These are phyloP conservation scores for Penicillium taxi DNA, from an alignment of 495 filamentous ascomycete species.

Conservation along the genomic window DNA sequence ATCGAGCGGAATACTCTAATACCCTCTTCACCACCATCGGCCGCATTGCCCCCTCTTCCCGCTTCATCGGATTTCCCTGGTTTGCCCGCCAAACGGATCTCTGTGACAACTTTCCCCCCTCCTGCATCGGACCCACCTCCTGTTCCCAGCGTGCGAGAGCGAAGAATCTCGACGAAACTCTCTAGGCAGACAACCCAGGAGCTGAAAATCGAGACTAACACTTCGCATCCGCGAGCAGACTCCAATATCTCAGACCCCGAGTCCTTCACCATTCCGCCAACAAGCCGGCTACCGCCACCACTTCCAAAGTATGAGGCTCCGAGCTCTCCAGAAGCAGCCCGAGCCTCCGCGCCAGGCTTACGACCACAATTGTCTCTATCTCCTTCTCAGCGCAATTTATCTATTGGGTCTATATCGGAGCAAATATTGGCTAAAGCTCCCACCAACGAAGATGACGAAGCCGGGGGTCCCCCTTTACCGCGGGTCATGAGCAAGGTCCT, in stretches of 20 bases:
- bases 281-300: constrained; percentile 19
- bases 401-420: constrained; percentile 26
- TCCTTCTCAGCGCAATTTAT: constrained; percentile 24
- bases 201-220: constrained; percentile 81
- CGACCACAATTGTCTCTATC: constrained; percentile 18
- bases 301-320: constrained; percentile 28
- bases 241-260: constrained; percentile 37
- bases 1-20: constrained; percentile 19
- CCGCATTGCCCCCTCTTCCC: constrained; percentile 25
- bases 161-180: constrained; percentile 76
- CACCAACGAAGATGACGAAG: constrained; percentile 34
- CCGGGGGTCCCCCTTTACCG: constrained; percentile 29
- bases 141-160: constrained; percentile 58
- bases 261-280: constrained; percentile 20
- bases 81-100: constrained; percentile 14
- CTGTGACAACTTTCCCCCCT: constrained; percentile 26
- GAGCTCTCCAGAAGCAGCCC: constrained; percentile 12
- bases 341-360: constrained; percentile 16
- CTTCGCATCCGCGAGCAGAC: constrained; percentile 17
- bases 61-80: constrained; percentile 18
- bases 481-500: constrained; percentile 44
- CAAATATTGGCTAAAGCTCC: constrained; percentile 31
- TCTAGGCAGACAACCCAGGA: constrained; percentile 72
- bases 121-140: constrained; percentile 33
- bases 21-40: constrained; percentile 23